phyloP scores from a whole-genome alignment of 257 asterid genomes.

The Solanum pennellii region DNA sequence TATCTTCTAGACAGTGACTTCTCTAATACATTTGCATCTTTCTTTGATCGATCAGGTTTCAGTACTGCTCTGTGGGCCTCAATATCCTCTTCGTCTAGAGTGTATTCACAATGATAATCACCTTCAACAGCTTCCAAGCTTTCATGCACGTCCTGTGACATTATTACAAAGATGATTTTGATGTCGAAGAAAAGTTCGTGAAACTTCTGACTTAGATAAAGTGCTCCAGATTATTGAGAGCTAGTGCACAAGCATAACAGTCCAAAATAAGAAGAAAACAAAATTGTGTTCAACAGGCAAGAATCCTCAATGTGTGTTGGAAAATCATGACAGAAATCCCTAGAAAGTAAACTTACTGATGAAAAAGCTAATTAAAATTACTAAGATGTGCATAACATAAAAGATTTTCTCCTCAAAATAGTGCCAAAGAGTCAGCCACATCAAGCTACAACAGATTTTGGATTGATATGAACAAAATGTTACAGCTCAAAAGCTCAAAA shows the following conservation, averaged over 20 bases:
- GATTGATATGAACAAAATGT: background rate
- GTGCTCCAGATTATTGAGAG: background rate
- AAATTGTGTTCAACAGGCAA: background rate
- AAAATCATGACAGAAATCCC: background rate
- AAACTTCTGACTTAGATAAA: background rate
- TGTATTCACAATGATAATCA: background rate
- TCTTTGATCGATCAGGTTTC: slow-evolving; percentile 8
- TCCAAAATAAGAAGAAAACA: background rate
- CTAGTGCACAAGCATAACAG: background rate
- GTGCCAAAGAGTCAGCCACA: background rate
- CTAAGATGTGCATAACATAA: background rate
- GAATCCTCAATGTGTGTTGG: background rate
- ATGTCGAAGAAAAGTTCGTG: background rate
- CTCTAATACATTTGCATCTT: slow-evolving; percentile 9
- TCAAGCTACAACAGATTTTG: background rate
- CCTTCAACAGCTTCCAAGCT: slow-evolving; percentile 6
- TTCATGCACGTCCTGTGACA: background rate
- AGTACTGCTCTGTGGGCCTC: background rate
- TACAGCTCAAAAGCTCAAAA: background rate
- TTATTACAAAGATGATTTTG: background rate
- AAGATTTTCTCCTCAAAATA: background rate
- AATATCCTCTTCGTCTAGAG: slow-evolving; percentile 7
- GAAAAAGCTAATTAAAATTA: background rate
- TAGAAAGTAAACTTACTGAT: background rate
- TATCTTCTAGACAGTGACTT: slow-evolving; percentile 7